Conservation (phyloP, 352 stramenopile genomes). For the Phytophthora crassamura region DNA sequence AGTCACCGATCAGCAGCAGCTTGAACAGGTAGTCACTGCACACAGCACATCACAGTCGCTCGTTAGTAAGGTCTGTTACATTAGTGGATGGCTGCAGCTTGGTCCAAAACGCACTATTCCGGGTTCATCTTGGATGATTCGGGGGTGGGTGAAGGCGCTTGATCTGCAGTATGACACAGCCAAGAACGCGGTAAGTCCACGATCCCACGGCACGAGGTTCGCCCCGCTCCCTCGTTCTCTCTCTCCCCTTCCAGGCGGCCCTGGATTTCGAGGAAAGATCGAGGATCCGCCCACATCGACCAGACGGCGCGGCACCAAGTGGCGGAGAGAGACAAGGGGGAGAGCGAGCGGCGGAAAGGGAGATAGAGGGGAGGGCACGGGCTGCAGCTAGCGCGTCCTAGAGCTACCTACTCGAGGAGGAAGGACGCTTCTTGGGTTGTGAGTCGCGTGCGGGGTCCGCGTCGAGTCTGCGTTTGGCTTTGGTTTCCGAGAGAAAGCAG, state of each 20-base stretch:
- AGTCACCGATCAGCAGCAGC: conserved; percentile 98
- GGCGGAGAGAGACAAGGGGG: too few relatives aligned
- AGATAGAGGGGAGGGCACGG: neutral
- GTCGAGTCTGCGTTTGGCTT: conserved; percentile 33
- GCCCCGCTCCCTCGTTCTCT: neutral
- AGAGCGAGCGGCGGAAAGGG: neutral
- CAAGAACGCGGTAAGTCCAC: conserved; percentile 8
- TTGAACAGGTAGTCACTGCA: conserved; percentile 99
- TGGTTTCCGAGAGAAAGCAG: conserved; percentile 24
- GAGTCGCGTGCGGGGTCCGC: conserved; percentile 25
- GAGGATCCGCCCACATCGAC: conserved; percentile 24
- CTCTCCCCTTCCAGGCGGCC: conserved; percentile 7
- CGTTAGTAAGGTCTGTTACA: conserved; percentile 17
- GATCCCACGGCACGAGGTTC: neutral
- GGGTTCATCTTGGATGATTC: conserved; percentile 83
- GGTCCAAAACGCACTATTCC: conserved; percentile 89
- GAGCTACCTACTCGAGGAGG: neutral
- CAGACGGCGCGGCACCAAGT: neutral
- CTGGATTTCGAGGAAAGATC: conserved; percentile 28
- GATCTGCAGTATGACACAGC: conserved; percentile 27
- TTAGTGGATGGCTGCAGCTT: neutral
- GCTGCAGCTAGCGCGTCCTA: too few relatives aligned
- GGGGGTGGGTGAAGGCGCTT: conserved; percentile 28
- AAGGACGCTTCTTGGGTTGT: conserved; percentile 41
- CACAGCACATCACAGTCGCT: neutral